Evolutionary conservation across 768 basidiomycete species (phyloP).

Genomic region (Galerina sulciceps): DNA sequence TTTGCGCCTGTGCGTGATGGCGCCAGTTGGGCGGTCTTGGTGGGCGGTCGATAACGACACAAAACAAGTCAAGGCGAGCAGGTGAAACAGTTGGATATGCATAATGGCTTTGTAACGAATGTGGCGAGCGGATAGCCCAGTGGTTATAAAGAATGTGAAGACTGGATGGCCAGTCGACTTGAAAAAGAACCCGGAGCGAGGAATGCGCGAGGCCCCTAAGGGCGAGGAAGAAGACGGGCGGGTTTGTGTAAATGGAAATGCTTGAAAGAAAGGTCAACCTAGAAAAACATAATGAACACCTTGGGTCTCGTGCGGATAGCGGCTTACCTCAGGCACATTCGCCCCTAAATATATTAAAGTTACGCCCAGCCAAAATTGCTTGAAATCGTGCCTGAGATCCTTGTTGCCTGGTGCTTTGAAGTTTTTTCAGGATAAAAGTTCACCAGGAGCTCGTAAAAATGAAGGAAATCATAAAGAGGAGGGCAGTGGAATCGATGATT

Average conservation of each 20-base stretch:
- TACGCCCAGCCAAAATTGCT: neutral
- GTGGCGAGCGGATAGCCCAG: constrained; percentile 16
- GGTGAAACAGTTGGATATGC: constrained; percentile 3
- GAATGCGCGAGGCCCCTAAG: constrained; percentile 1
- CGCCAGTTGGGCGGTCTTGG: neutral
- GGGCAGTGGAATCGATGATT: constrained; percentile 49
- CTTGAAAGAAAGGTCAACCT: constrained; percentile 14
- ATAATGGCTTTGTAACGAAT: constrained; percentile 14
- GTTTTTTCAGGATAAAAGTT: neutral
- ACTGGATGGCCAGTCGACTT: constrained; percentile 9
- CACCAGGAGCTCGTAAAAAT: neutral
- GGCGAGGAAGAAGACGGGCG: neutral
- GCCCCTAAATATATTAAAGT: constrained; percentile 7
- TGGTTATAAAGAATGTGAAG: constrained; percentile 15
- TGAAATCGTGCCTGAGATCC: neutral
- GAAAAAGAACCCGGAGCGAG: constrained; percentile 1
- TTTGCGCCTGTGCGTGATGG: constrained; percentile 10
- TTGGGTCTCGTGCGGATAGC: neutral
- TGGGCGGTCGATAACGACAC: constrained; percentile 2
- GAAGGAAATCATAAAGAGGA: neutral
- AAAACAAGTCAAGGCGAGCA: constrained; percentile 4
- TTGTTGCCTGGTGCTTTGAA: no score
- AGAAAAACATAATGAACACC: constrained; percentile 11
- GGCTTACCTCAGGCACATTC: constrained; percentile 13
- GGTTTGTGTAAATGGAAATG: neutral